These are phyloP conservation scores for Ascoidea asiatica DNA, from an alignment of 805 yeast species.

Conservation along the genomic window DNA sequence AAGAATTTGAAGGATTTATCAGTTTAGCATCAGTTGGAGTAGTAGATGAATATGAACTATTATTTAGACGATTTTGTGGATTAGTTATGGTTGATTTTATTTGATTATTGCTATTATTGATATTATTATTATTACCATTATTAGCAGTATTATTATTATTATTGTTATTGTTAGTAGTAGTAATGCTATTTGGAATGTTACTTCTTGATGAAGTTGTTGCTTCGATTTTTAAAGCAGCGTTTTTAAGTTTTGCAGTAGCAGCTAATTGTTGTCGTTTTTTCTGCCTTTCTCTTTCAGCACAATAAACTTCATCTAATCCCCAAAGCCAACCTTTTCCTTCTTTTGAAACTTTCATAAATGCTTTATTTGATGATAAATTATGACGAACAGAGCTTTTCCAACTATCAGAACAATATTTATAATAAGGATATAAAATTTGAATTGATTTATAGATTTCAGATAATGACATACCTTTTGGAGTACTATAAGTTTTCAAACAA, in stretches of 20 bases:
- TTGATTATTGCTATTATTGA: conserved; percentile 14
- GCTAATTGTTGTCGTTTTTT: conserved; percentile 55
- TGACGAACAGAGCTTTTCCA: conserved; percentile 98
- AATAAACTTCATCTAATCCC: conserved; percentile 80
- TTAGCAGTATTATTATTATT: conserved; percentile 15
- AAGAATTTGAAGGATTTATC: conserved; percentile 39
- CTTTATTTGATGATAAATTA: conserved; percentile 79
- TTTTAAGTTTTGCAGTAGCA: conserved; percentile 46
- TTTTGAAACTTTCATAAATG: conserved; percentile 67
- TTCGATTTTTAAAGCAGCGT: conserved; percentile 18
- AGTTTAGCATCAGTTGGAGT: too few species aligned
- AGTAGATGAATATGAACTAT: too few species aligned
- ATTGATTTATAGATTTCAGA: conserved; percentile 82
- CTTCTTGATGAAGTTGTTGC: neutral
- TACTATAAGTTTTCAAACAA: conserved; percentile 48
- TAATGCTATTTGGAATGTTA: too few species aligned
- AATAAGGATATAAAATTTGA: conserved; percentile 81
- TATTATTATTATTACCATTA: conserved; percentile 13
- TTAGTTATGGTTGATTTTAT: too few species aligned
- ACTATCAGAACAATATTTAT: conserved; percentile 88
- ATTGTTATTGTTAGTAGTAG: conserved; percentile 22
- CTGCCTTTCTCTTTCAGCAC: conserved; percentile 67
- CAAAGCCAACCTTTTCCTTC: conserved; percentile 94
- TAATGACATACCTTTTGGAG: conserved; percentile 62
- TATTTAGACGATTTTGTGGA: too few species aligned